Conservation (phyloP, 805 yeast species). For the Sungouiella thailandica region DNA sequence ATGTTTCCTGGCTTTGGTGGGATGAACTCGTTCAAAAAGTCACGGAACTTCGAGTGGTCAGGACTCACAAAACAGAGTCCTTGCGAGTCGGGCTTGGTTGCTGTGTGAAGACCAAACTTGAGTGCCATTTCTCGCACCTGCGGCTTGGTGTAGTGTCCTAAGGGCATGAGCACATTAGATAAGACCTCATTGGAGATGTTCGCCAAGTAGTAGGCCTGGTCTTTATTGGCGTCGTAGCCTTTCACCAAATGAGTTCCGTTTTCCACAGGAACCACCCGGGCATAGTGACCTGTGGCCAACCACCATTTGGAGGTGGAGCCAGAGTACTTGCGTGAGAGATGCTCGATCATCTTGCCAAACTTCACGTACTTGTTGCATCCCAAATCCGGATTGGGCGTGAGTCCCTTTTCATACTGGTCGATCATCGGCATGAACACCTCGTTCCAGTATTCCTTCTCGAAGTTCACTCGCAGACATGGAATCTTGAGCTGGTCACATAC, state of each 20-base stretch:
- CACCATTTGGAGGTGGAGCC: slow-evolving; percentile 49
- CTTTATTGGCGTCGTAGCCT: slow-evolving; percentile 59
- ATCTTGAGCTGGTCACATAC: slow-evolving; percentile 60
- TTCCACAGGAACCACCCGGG: slow-evolving; percentile 43
- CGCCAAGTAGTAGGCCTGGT: slow-evolving; percentile 87
- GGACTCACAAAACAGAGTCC: slow-evolving; percentile 89
- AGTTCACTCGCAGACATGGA: slow-evolving; percentile 70
- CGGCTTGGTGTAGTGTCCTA: slow-evolving; percentile 74
- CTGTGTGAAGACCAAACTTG: slow-evolving; percentile 49
- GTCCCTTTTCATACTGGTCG: slow-evolving; percentile 59
- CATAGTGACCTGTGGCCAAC: slow-evolving; percentile 88
- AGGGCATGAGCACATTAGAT: slow-evolving; percentile 60
- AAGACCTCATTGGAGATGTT: slow-evolving; percentile 49
- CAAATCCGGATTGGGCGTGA: slow-evolving; percentile 94
- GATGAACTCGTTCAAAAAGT: slow-evolving; percentile 71
- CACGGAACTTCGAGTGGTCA: slow-evolving; percentile 55
- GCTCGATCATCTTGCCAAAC: slow-evolving; percentile 71
- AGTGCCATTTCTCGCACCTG: slow-evolving; percentile 67
- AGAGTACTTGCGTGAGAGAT: slow-evolving; percentile 29
- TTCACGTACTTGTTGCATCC: slow-evolving; percentile 82
- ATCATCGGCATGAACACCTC: slow-evolving; percentile 93
- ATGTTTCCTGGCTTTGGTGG: slow-evolving; percentile 73
- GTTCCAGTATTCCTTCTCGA: slow-evolving; percentile 90
- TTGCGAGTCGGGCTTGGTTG: slow-evolving; percentile 86
- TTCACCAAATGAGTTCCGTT: slow-evolving; percentile 47